A percentile compares a stretch with the other conserved stretches of the same genome.
These are phyloP conservation scores for Beauveria australis DNA, from an alignment of 2,329 filamentous ascomycete species.

Conservation along the genomic window DNA sequence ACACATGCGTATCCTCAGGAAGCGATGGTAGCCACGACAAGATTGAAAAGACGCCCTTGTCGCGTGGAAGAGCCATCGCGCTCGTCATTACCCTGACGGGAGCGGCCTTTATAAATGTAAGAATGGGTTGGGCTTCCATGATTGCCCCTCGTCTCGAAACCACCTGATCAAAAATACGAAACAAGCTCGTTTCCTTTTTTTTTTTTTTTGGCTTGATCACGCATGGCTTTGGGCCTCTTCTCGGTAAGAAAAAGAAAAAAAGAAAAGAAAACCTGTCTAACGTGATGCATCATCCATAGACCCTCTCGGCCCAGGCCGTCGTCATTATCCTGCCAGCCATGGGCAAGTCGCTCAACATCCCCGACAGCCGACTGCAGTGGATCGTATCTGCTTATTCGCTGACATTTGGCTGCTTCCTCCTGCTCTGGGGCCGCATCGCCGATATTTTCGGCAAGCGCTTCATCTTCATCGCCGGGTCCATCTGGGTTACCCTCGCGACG, in stretches of 20 bases:
- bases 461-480: constrained; percentile 56
- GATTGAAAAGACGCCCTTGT: constrained; percentile 27
- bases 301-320: constrained; percentile 47
- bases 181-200: neutral
- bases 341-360: constrained; percentile 46
- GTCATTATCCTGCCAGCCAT: constrained; percentile 59
- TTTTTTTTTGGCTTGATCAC: too few relatives aligned
- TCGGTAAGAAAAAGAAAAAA: too few relatives aligned
- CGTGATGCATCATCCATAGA: constrained; percentile 30
- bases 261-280: neutral
- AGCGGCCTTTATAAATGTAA: constrained; percentile 48
- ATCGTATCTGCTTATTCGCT: constrained; percentile 58
- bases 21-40: constrained; percentile 13
- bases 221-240: too few relatives aligned
- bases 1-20: neutral
- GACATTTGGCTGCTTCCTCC: constrained; percentile 58
- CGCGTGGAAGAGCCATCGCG: constrained; percentile 44
- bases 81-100: constrained; percentile 47
- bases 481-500: constrained; percentile 52
- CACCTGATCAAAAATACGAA: neutral
- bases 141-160: constrained; percentile 1
- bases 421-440: constrained; percentile 59
- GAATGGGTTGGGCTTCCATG: neutral
- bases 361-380: constrained; percentile 54
- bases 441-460: constrained; percentile 59